These are phyloP conservation scores for Phytopythium mirpurense DNA, from an alignment of 352 stramenopile species.

Conservation along the genomic window DNA sequence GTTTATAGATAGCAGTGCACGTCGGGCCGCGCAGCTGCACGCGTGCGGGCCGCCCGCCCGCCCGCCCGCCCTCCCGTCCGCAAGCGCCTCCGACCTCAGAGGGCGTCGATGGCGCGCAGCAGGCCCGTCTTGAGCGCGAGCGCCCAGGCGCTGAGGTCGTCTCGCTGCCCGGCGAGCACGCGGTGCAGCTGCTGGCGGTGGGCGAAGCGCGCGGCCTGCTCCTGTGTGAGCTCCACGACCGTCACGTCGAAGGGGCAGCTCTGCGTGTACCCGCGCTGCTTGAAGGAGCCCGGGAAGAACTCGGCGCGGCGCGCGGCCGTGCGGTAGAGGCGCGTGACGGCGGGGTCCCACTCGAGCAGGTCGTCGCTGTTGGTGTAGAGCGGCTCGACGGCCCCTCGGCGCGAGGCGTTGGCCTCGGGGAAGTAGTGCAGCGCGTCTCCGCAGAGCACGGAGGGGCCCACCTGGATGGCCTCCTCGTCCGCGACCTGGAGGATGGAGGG, in stretches of 20 bases:
- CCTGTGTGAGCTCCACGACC: conserved; percentile 14
- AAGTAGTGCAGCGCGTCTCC: conserved; percentile 41
- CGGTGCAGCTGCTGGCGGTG: conserved; percentile 21
- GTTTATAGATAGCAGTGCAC: too few relatives aligned
- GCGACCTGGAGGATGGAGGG: conserved; percentile 6
- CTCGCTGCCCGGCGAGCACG: conserved; percentile 12
- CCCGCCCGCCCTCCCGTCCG: too few relatives aligned
- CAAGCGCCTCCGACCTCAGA: too few relatives aligned
- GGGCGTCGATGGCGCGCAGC: neutral
- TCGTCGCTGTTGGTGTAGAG: conserved; percentile 50
- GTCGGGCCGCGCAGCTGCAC: too few relatives aligned
- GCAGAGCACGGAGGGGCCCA: conserved; percentile 22
- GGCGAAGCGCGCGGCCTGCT: conserved; percentile 15
- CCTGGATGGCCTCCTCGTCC: neutral
- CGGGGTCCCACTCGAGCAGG: conserved; percentile 26
- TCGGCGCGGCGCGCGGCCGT: conserved; percentile 21
- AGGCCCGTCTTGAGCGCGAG: neutral
- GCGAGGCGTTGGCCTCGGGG: conserved; percentile 14
- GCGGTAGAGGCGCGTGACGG: conserved; percentile 17
- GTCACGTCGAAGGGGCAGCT: conserved; percentile 35
- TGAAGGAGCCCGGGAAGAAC: conserved; percentile 33
- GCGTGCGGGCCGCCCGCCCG: too few relatives aligned
- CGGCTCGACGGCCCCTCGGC: conserved; percentile 12
- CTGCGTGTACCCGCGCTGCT: conserved; percentile 24
- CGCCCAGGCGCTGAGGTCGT: conserved; percentile 2